Conservation (phyloP, 23 red algal genomes). For the Agarophyton chilense region DNA sequence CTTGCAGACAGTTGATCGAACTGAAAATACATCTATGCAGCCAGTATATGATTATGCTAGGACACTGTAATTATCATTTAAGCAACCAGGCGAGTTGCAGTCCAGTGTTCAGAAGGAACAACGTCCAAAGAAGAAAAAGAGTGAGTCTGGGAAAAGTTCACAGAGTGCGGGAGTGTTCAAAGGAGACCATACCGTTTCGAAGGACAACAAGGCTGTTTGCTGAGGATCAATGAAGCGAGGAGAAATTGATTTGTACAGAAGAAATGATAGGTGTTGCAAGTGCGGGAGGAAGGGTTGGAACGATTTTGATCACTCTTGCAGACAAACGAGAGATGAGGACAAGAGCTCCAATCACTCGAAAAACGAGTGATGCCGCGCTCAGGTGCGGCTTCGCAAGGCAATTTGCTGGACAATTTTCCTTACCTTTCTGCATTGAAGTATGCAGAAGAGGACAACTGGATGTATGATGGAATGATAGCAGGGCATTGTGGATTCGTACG, state of each 20-base stretch:
- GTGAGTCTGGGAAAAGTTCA: not conserved
- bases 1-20: not conserved
- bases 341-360: not conserved
- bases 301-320: not conserved
- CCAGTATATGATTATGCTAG: constrained; percentile 17
- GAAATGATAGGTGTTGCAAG: not conserved
- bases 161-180: no score
- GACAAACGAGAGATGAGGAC: not conserved
- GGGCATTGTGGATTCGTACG: not conserved
- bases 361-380: constrained; percentile 2
- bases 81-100: not conserved
- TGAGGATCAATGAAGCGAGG: constrained; percentile 24
- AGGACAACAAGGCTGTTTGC: not conserved
- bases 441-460: not conserved
- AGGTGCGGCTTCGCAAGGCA: not conserved
- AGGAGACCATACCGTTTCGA: not conserved
- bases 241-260: not conserved
- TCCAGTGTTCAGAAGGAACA: not conserved
- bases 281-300: not conserved
- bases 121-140: not conserved
- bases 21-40: not conserved
- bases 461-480: constrained; percentile 1
- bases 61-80: not conserved
- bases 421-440: not conserved
- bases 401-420: not conserved